Base-by-base conservation (phyloP, 768 basidiomycete genomes). In the Podaxis sp. region DNA sequence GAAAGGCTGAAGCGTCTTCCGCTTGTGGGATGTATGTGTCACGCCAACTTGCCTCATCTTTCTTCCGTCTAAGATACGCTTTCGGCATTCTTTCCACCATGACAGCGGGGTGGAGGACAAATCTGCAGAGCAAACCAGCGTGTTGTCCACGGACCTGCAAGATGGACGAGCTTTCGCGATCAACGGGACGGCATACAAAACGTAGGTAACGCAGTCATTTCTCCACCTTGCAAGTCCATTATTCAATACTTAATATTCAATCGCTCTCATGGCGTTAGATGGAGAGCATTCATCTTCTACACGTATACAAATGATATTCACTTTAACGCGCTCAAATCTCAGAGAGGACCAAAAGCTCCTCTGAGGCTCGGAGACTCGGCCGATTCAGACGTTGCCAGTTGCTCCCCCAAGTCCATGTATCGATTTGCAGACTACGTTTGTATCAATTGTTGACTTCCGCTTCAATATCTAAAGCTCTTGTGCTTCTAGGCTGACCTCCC, bases 321-420 rank as follows among this genome's bases (percentile, higher is more conserved):
- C 1, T 64, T 64, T 46, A 51, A 41, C 17, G 25, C 53, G 4
- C 55, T 64, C 25, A 55, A 38, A 49, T 64, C 64, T 25, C 59
- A 25, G 8, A 12, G 15, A 41, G 38, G 9, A 37, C 24, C 15
- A 22, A 19, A 22, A 11, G 2, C 13, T 37, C 4, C 12, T 58
- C 27, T 27, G 27, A 25, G 6, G 15, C 33, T 37, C 13, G 36
- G 19, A 6, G 13, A 33, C 17, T 36, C 6, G 12, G n/a, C 36
- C n/a, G 8, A 47, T 19, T 2, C 46, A 22, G 46, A 47, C n/a
- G 8, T 47, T 13, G 40, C 57, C 19, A 37, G 52, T 24, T 75
- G 74, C 24, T 76, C 75, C 9, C 74, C 75, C 56, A 76, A 76
- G 67, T 76, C 76, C 9, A 76, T 76, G 75, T 76, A 75, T 66